A percentile compares a stretch with the other conserved stretches of the same genome.
Conservation (phyloP, 1,284 basidiomycete species). For the Ustilago tritici region DNA sequence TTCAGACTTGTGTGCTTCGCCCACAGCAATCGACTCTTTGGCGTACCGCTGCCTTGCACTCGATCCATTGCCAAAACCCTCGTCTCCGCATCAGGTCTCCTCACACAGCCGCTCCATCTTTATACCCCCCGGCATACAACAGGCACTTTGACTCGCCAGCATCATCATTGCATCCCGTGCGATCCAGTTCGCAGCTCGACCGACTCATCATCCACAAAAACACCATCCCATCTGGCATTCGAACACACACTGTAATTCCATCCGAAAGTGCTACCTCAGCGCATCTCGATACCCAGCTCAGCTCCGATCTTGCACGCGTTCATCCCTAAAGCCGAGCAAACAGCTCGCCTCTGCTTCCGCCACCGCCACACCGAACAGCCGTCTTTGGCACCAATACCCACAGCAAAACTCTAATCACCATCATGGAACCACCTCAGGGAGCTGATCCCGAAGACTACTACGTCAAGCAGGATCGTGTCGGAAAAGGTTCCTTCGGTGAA, state of each 20-base stretch:
- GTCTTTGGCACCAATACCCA: too few relatives aligned
- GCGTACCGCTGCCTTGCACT: too few relatives aligned
- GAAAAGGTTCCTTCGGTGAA: slow-evolving; percentile 69
- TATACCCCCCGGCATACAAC: slow-evolving; percentile 9
- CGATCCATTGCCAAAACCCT: too few relatives aligned
- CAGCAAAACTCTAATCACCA: slow-evolving; percentile 3
- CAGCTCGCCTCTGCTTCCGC: background rate
- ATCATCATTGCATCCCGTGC: too few relatives aligned
- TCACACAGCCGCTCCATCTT: background rate
- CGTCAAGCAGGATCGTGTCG: slow-evolving; percentile 92
- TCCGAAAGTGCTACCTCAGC: background rate
- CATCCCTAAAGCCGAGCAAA: background rate
- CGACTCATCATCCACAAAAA: too few relatives aligned
- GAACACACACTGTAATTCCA: background rate
- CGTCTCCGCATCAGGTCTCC: too few relatives aligned
- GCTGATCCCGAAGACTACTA: slow-evolving; percentile 73
- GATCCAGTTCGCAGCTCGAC: too few relatives aligned
- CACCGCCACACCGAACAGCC: background rate
- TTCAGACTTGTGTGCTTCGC: too few relatives aligned
- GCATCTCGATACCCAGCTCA: slow-evolving; percentile 1
- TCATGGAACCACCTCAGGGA: slow-evolving; percentile 55
- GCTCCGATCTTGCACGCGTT: slow-evolving; percentile 7
- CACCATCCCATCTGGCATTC: background rate
- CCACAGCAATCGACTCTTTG: too few relatives aligned
- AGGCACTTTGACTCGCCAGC: too few relatives aligned